Percentiles rank a stretch among this genome's conserved stretches.
phyloP scores from a whole-genome alignment of 106 monocot species.

The Posidonia australis region DNA sequence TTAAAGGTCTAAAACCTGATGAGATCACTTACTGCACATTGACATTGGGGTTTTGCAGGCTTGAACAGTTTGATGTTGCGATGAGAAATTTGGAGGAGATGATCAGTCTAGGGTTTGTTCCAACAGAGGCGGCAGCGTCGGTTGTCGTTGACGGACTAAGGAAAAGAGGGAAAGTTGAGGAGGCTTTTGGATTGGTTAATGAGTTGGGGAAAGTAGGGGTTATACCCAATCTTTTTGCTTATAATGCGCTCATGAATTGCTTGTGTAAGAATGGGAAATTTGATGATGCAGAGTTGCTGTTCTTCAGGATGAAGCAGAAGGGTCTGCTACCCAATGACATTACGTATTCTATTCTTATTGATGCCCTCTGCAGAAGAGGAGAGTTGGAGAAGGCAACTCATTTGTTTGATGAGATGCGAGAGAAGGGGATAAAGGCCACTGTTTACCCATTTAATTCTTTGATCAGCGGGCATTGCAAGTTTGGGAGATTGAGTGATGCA shows the following conservation, averaged over 20 bases:
- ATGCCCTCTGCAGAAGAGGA: conserved; percentile 61
- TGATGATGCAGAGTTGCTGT: conserved; percentile 61
- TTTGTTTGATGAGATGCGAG: conserved; percentile 48
- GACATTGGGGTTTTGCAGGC: conserved; percentile 52
- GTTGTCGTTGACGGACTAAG: conserved; percentile 61
- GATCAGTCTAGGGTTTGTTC: conserved; percentile 44
- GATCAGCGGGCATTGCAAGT: conserved; percentile 69
- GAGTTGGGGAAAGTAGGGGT: conserved; percentile 44
- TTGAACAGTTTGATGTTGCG: conserved; percentile 35
- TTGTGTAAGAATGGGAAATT: conserved; percentile 62
- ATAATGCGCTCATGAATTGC: conserved; percentile 79
- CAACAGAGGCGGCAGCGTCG: conserved; percentile 53
- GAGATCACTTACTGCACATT: conserved; percentile 74
- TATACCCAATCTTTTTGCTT: conserved; percentile 73
- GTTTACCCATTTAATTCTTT: conserved; percentile 86
- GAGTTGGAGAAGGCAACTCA: conserved; percentile 32
- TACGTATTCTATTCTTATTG: conserved; percentile 76
- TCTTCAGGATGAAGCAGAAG: conserved; percentile 45
- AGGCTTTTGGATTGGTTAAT: conserved; percentile 61
- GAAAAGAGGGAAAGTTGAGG: conserved; percentile 42
- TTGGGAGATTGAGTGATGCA: conserved; percentile 44
- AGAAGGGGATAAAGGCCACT: conserved; percentile 30
- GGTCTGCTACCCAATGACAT: conserved; percentile 66
- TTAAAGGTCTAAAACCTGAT: conserved; percentile 45
- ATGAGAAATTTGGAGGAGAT: conserved; percentile 45